These are phyloP conservation scores for Botryotinia narcissicola DNA, from an alignment of 2,329 filamentous ascomycete genomes.

Conservation along the genomic window DNA sequence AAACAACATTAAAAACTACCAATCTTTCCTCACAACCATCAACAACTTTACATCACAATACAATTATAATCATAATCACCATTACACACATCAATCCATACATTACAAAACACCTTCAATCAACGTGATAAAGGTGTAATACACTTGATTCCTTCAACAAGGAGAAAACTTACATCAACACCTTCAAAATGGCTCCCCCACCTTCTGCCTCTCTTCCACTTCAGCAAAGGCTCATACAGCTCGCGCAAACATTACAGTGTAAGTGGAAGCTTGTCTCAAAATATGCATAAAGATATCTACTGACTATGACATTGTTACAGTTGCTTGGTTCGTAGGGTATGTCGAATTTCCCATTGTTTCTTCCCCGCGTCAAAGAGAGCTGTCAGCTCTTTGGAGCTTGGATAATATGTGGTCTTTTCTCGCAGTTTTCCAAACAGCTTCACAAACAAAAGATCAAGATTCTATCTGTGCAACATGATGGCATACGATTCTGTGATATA, in stretches of 20 bases:
- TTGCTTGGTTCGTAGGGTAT: constrained; percentile 81
- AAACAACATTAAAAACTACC: not conserved
- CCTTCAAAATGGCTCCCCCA: constrained; percentile 36
- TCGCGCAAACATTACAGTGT: constrained; percentile 93
- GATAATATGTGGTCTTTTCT: constrained; percentile 16
- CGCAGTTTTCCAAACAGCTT: not conserved
- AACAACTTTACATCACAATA: not conserved
- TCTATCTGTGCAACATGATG: constrained; percentile 25
- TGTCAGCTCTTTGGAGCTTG: constrained; percentile 21
- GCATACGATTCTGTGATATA: not conserved
- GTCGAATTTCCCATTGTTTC: constrained; percentile 42
- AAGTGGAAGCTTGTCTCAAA: constrained; percentile 45
- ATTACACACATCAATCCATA: not conserved
- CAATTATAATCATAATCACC: not conserved
- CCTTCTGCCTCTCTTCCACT: constrained; percentile 38
- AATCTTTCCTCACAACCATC: not conserved
- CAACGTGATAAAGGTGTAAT: not conserved
- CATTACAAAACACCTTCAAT: not conserved
- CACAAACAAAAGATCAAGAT: constrained; percentile 14
- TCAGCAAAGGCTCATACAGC: constrained; percentile 60
- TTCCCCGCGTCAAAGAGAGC: constrained; percentile 15
- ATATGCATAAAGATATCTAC: constrained; percentile 23
- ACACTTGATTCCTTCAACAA: not conserved
- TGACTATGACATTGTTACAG: constrained; percentile 42
- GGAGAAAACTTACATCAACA: not conserved